Conservation (phyloP, 202 grass and related monocot genomes). For the Carex arenaria region DNA sequence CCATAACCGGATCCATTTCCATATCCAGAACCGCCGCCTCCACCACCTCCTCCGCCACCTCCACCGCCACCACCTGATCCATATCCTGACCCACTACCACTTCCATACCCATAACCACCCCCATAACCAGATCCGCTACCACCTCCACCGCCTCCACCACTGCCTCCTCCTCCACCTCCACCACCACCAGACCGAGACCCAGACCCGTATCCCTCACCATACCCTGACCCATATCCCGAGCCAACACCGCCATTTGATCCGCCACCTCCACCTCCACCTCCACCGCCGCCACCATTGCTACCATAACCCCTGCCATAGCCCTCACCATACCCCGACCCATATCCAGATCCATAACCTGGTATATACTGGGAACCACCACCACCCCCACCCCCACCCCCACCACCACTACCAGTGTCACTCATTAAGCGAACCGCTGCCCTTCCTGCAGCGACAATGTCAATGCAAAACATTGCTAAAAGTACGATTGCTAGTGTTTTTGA, state of each 20-base stretch:
- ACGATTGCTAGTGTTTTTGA: conserved; percentile 13
- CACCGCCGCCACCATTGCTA: conserved; percentile 4
- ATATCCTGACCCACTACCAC: background rate
- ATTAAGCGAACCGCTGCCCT: conserved; percentile 14
- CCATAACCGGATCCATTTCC: conserved; percentile 6
- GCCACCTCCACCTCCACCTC: background rate
- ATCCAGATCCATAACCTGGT: conserved; percentile 12
- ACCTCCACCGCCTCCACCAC: background rate
- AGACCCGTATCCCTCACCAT: background rate
- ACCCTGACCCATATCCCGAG: background rate
- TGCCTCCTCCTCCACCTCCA: background rate
- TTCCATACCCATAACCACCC: conserved; percentile 2
- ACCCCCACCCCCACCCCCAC: too few species aligned
- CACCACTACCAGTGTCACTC: background rate
- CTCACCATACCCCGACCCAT: conserved; percentile 10
- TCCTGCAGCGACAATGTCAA: conserved; percentile 17
- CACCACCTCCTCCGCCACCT: background rate
- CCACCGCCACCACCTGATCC: background rate
- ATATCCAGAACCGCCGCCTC: background rate
- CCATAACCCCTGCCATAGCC: conserved; percentile 18
- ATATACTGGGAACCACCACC: background rate
- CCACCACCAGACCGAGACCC: background rate
- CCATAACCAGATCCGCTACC: conserved; percentile 4
- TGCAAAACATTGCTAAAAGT: conserved; percentile 8
- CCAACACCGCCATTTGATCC: background rate